phyloP scores from a whole-genome alignment of 106 monocot genomes.

The Posidonia australis region DNA sequence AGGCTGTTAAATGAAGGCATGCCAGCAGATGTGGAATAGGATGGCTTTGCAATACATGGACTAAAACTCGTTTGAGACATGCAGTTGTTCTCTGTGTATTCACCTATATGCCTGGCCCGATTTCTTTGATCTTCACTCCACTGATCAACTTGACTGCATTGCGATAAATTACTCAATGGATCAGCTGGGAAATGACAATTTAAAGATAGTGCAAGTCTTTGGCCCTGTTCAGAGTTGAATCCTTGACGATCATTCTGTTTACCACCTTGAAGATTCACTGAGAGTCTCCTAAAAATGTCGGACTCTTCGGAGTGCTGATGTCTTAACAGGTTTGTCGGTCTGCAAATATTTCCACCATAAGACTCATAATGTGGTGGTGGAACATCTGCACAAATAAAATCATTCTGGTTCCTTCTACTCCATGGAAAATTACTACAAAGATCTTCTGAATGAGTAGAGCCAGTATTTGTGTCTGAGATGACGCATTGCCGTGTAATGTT shows the following conservation, averaged over 20 bases:
- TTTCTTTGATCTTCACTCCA: background rate
- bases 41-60: background rate
- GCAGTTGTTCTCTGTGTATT: background rate
- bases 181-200: conserved; percentile 10
- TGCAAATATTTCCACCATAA: conserved; percentile 1
- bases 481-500: conserved; percentile 9
- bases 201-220: conserved; percentile 29
- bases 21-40: background rate
- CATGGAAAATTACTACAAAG: conserved; percentile 10
- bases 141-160: background rate
- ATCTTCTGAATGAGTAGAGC: conserved; percentile 11
- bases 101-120: background rate
- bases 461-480: conserved; percentile 11
- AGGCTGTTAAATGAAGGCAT: background rate
- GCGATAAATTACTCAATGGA: background rate
- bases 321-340: background rate
- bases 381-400: conserved; percentile 7
- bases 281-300: background rate
- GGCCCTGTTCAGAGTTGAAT: conserved; percentile 13
- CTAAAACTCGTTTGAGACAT: background rate
- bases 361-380: conserved; percentile 7
- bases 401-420: conserved; percentile 18
- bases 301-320: conserved; percentile 3
- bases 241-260: conserved; percentile 8
- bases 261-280: conserved; percentile 5